phyloP scores from a whole-genome alignment of 805 yeast species.

The Millerozyma acaciae region DNA sequence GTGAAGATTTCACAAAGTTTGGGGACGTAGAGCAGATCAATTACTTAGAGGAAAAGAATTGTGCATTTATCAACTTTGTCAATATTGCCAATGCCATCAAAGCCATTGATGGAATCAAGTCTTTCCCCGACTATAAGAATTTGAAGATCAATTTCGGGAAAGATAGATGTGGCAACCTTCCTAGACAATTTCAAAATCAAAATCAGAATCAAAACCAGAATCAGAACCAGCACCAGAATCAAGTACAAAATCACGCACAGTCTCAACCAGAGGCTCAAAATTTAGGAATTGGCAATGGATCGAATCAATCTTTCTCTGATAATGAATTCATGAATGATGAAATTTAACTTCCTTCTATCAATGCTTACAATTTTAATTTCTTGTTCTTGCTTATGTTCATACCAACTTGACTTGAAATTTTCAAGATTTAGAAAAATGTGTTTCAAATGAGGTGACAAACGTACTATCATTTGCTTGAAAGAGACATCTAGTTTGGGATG shows the following conservation, averaged over 20 bases:
- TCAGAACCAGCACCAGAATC: too few species aligned
- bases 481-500: too few species aligned
- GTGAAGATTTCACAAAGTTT: constrained; percentile 70
- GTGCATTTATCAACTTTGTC: constrained; percentile 90
- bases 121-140: constrained; percentile 56
- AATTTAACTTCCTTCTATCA: too few species aligned
- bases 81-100: constrained; percentile 87
- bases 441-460: too few species aligned
- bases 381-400: constrained; percentile 1
- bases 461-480: too few species aligned
- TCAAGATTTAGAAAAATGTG: too few species aligned
- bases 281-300: constrained; percentile 12
- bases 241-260: constrained; percentile 40
- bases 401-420: too few species aligned
- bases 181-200: constrained; percentile 61
- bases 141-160: constrained; percentile 89
- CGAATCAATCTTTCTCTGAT: constrained; percentile 20
- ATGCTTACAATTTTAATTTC: too few species aligned
- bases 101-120: constrained; percentile 88
- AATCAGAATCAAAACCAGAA: constrained; percentile 6
- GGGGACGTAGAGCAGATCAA: constrained; percentile 97
- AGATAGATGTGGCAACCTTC: constrained; percentile 92
- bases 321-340: constrained; percentile 20
- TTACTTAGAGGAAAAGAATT: constrained; percentile 73
- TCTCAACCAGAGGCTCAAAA: constrained; percentile 5